These are phyloP conservation scores for Wickerhamiella brachini DNA, from an alignment of 805 yeast species.

Conservation along the genomic window DNA sequence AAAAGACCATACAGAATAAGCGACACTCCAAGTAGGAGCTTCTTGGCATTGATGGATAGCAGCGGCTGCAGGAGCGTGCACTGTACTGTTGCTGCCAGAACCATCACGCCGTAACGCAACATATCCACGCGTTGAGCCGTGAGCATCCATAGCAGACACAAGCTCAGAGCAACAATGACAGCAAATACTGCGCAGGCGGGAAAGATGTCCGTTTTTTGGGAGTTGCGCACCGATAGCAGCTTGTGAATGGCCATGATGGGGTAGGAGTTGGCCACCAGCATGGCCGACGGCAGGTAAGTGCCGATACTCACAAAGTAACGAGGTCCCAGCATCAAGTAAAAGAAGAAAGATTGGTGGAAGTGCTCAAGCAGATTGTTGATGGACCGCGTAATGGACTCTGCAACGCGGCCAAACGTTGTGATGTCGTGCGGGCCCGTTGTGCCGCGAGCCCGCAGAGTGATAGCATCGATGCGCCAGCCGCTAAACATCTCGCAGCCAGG, in stretches of 20 bases:
- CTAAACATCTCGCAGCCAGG: slow-evolving; percentile 84
- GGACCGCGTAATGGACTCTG: slow-evolving; percentile 77
- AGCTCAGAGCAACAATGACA: slow-evolving; percentile 6
- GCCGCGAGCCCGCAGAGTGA: slow-evolving; percentile 63
- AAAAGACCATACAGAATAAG: slow-evolving; percentile 52
- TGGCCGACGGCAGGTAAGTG: slow-evolving; percentile 79
- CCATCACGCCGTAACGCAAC: slow-evolving; percentile 2
- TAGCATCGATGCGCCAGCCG: slow-evolving; percentile 91
- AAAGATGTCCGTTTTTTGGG: slow-evolving; percentile 17
- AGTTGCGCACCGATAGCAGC: slow-evolving; percentile 19
- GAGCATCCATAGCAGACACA: background rate
- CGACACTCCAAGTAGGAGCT: slow-evolving; percentile 30
- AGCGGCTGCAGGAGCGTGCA: slow-evolving; percentile 10
- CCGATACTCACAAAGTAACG: slow-evolving; percentile 80
- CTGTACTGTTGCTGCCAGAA: slow-evolving; percentile 15
- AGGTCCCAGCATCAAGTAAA: slow-evolving; percentile 72
- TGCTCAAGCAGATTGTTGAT: slow-evolving; percentile 87
- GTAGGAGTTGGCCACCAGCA: slow-evolving; percentile 52
- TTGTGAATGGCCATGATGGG: slow-evolving; percentile 47
- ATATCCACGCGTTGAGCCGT: background rate
- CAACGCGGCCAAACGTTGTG: slow-evolving; percentile 80
- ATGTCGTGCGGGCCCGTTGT: slow-evolving; percentile 51
- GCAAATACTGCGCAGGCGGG: slow-evolving; percentile 23
- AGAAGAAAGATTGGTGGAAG: slow-evolving; percentile 94
- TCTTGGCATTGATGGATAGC: background rate